A percentile compares a stretch with the other conserved stretches of the same genome.
These are phyloP conservation scores for Pseudogymnoascus sp. DNA, from an alignment of 2,329 filamentous ascomycete species.

Conservation along the genomic window DNA sequence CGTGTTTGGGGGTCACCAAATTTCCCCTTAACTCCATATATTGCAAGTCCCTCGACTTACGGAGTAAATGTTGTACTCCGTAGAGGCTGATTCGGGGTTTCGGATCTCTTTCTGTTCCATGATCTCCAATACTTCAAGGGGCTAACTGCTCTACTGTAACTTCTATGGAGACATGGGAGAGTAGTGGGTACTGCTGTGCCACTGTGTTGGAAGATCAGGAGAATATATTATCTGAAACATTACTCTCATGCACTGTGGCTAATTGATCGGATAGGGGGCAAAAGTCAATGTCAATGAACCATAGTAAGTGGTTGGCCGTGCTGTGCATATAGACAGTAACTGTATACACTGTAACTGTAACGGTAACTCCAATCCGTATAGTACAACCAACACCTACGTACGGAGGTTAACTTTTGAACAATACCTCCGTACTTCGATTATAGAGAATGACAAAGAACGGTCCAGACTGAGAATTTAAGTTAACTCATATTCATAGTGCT, in stretches of 20 bases:
- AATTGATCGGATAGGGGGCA: constrained; percentile 3
- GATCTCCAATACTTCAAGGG: background rate
- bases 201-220: background rate
- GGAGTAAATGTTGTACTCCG: background rate
- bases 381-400: no score
- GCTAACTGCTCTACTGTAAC: background rate
- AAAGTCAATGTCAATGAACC: background rate
- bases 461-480: background rate
- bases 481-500: background rate
- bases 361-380: background rate
- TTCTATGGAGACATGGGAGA: background rate
- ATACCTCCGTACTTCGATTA: background rate
- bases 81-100: background rate
- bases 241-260: constrained; percentile 2
- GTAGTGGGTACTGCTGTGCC: background rate
- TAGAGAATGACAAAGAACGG: background rate
- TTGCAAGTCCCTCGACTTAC: background rate
- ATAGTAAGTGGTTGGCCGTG: background rate
- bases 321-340: background rate
- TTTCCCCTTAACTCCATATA: constrained; percentile 6
- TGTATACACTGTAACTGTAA: background rate
- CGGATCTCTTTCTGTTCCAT: background rate
- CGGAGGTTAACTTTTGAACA: no score
- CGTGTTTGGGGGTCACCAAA: background rate
- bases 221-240: background rate